Conservation (phyloP, 495 filamentous ascomycete genomes). For the Evansstolkia leycettana region DNA sequence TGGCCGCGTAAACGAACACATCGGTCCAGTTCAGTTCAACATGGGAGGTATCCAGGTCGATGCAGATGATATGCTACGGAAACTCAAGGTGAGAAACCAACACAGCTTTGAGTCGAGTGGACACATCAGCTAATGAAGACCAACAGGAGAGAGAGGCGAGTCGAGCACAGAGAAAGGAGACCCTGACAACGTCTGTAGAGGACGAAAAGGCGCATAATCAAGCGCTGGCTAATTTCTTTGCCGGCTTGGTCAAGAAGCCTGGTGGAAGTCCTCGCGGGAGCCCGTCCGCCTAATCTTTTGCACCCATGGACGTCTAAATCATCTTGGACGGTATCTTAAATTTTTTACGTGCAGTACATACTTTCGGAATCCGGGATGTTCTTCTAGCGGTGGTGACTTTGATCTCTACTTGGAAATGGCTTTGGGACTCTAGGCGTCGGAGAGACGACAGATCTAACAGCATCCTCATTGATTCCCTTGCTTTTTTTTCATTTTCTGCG, state of each 20-base stretch:
- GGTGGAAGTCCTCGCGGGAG: slow-evolving; percentile 30
- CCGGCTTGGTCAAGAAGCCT: slow-evolving; percentile 49
- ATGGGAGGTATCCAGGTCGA: slow-evolving; percentile 96
- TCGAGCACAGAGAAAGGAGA: slow-evolving; percentile 35
- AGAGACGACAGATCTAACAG: neutral
- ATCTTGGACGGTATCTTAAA: slow-evolving; percentile 19
- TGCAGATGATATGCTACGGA: slow-evolving; percentile 86
- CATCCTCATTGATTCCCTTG: neutral
- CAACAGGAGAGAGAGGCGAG: slow-evolving; percentile 43
- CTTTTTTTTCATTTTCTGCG: slow-evolving; percentile 4
- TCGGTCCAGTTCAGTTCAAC: slow-evolving; percentile 93
- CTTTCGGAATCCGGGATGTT: slow-evolving; percentile 1
- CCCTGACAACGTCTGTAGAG: slow-evolving; percentile 16
- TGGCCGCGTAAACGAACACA: slow-evolving; percentile 70
- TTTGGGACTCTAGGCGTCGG: slow-evolving; percentile 5
- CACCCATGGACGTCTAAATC: slow-evolving; percentile 3
- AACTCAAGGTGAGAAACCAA: slow-evolving; percentile 54
- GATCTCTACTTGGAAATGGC: slow-evolving; percentile 7
- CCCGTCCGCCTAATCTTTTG: slow-evolving; percentile 18
- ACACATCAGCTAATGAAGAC: slow-evolving; percentile 4
- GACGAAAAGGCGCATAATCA: slow-evolving; percentile 57
- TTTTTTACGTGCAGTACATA: slow-evolving; percentile 7
- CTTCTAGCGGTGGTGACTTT: slow-evolving; percentile 4
- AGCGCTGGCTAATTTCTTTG: slow-evolving; percentile 55
- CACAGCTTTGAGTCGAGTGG: neutral